Conservation (phyloP, 192 early-diverging fungal species). For the Coemansia asiatica region DNA sequence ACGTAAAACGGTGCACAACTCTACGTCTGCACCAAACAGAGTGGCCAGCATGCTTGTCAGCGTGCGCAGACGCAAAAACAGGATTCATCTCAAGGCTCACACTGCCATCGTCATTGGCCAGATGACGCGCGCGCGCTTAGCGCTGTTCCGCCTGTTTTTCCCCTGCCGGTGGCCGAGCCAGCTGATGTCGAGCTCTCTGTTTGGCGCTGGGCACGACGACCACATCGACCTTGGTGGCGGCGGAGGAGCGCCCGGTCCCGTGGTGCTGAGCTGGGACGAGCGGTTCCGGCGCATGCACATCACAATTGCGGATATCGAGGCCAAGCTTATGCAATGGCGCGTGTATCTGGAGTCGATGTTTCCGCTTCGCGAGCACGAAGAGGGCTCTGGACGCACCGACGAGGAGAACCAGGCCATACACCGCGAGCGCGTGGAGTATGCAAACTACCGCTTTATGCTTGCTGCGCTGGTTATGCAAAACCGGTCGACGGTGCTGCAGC, state of each 20-base stretch:
- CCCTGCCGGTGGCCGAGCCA: slow-evolving; percentile 56
- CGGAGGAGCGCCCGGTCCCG: slow-evolving; percentile 38
- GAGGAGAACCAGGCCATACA: slow-evolving; percentile 33
- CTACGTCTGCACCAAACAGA: slow-evolving; percentile 26
- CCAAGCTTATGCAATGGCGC: slow-evolving; percentile 55
- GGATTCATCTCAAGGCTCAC: slow-evolving; percentile 53
- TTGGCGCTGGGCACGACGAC: slow-evolving; percentile 13
- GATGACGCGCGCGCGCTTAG: slow-evolving; percentile 49
- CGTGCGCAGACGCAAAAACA: slow-evolving; percentile 52
- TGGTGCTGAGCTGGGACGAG: slow-evolving; percentile 55
- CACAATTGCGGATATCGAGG: slow-evolving; percentile 44
- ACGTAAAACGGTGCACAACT: not conserved
- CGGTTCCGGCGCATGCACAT: slow-evolving; percentile 47
- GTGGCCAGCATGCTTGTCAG: slow-evolving; percentile 52
- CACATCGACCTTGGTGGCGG: slow-evolving; percentile 39
- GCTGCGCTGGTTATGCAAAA: slow-evolving; percentile 47
- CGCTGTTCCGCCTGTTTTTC: slow-evolving; percentile 54
- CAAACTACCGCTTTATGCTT: slow-evolving; percentile 53
- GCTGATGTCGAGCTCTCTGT: slow-evolving; percentile 37
- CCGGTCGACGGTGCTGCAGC: slow-evolving; percentile 51
- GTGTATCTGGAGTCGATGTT: slow-evolving; percentile 56
- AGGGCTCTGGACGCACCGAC: slow-evolving; percentile 32
- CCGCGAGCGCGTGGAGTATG: slow-evolving; percentile 52
- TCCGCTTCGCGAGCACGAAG: slow-evolving; percentile 51
- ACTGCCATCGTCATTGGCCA: slow-evolving; percentile 51